Percentiles rank a stretch among this genome's conserved stretches.
These are phyloP conservation scores for Pyricularia pennisetigena DNA, from an alignment of 2,329 filamentous ascomycete genomes.

Conservation along the genomic window DNA sequence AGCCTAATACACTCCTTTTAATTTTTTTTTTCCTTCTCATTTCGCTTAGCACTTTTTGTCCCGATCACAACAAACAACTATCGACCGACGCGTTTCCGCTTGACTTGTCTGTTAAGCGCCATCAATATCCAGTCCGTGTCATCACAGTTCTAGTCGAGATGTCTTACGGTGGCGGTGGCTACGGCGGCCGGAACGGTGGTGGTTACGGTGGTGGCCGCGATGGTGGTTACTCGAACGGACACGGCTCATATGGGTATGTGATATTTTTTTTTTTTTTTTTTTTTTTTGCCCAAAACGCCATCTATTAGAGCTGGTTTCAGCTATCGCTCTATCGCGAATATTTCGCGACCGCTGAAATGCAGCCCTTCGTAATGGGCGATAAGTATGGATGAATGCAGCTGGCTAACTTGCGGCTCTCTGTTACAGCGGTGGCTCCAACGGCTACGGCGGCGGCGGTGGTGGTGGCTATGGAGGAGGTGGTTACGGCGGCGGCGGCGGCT, in stretches of 20 bases:
- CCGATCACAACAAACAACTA: background rate
- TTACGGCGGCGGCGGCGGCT: conserved; percentile 25
- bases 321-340: background rate
- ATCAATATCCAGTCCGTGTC: background rate
- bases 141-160: conserved; percentile 19
- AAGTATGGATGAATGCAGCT: background rate
- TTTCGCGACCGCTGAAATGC: background rate
- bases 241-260: conserved; percentile 13
- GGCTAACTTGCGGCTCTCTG: background rate
- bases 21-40: background rate
- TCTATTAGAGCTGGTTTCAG: background rate
- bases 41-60: background rate
- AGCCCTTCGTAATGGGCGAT: background rate
- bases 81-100: background rate
- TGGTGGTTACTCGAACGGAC: conserved; percentile 16
- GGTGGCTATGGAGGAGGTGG: conserved; percentile 35
- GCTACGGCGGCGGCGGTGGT: conserved; percentile 28
- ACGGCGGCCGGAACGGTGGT: conserved; percentile 33
- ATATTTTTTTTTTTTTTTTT: background rate
- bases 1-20: background rate
- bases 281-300: background rate
- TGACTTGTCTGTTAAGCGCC: background rate
- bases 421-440: conserved; percentile 14
- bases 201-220: conserved; percentile 33
- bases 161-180: conserved; percentile 37